phyloP scores from a whole-genome alignment of 257 asterid species.

The Solanum pinnatisectum region DNA sequence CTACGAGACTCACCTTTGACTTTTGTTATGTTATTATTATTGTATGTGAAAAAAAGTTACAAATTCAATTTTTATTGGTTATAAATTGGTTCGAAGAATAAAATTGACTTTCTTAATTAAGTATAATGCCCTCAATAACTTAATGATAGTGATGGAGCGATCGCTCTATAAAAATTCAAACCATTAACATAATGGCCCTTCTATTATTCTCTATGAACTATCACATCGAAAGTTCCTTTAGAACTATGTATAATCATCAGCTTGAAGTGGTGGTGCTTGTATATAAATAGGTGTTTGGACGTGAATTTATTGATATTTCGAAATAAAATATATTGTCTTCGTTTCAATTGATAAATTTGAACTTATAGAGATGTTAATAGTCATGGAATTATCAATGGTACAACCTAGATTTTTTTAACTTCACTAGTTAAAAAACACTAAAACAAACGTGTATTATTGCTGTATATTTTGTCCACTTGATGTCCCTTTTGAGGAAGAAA shows the following conservation, averaged over 20 bases:
- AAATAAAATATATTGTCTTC: neutral
- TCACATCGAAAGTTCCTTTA: neutral
- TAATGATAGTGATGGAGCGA: neutral
- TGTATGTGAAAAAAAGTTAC: neutral
- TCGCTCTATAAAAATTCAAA: neutral
- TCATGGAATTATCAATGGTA: neutral
- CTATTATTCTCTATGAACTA: neutral
- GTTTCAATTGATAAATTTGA: neutral
- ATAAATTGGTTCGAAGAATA: neutral
- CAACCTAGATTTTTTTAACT: neutral
- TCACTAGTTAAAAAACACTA: neutral
- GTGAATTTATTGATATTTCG: neutral
- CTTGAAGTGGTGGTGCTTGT: neutral
- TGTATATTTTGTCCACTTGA: neutral
- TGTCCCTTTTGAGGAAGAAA: conserved; percentile 2
- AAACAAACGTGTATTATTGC: neutral
- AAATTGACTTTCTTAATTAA: neutral
- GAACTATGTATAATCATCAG: neutral
- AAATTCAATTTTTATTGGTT: neutral
- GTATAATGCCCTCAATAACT: neutral
- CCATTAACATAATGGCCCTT: neutral
- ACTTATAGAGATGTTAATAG: neutral
- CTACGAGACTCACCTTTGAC: too few relatives aligned
- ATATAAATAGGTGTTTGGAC: neutral
- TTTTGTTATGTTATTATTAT: neutral